These are phyloP conservation scores for Backusella morwellensis DNA, from an alignment of 192 early-diverging fungal species.

Conservation along the genomic window DNA sequence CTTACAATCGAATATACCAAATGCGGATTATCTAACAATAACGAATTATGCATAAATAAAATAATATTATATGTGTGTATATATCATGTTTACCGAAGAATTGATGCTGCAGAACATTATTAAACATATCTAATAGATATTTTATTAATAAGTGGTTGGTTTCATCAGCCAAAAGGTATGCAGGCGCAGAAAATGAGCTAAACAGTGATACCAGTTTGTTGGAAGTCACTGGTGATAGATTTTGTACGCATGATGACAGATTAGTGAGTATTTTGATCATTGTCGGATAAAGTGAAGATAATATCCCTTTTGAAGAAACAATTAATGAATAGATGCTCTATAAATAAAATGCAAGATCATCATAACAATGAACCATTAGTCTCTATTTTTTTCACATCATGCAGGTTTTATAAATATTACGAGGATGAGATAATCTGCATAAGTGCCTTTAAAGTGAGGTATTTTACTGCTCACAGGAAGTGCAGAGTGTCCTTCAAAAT, in stretches of 20 bases:
- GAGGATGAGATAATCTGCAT: conserved; percentile 81
- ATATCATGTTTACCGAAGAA: conserved; percentile 49
- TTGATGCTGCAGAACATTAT: conserved; percentile 84
- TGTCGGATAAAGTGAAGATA: conserved; percentile 71
- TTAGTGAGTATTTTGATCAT: conserved; percentile 77
- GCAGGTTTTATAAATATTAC: conserved; percentile 30
- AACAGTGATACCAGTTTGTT: conserved; percentile 76
- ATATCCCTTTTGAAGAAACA: conserved; percentile 63
- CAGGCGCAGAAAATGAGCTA: conserved; percentile 72
- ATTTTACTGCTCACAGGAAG: conserved; percentile 53
- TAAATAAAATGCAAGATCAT: background rate
- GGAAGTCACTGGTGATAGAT: conserved; percentile 65
- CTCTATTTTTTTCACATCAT: background rate
- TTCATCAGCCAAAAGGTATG: conserved; percentile 77
- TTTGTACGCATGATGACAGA: conserved; percentile 76
- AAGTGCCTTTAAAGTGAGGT: conserved; percentile 55
- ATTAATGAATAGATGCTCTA: conserved; percentile 76
- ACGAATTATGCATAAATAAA: background rate
- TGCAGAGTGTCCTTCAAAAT: conserved; percentile 59
- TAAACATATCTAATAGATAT: conserved; percentile 77
- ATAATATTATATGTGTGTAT: background rate
- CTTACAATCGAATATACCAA: conserved; percentile 79
- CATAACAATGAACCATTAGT: background rate
- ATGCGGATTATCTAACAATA: conserved; percentile 63
- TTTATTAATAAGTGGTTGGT: conserved; percentile 69